Conservation (phyloP, 208 protist species). For the Trypanosoma avium region DNA sequence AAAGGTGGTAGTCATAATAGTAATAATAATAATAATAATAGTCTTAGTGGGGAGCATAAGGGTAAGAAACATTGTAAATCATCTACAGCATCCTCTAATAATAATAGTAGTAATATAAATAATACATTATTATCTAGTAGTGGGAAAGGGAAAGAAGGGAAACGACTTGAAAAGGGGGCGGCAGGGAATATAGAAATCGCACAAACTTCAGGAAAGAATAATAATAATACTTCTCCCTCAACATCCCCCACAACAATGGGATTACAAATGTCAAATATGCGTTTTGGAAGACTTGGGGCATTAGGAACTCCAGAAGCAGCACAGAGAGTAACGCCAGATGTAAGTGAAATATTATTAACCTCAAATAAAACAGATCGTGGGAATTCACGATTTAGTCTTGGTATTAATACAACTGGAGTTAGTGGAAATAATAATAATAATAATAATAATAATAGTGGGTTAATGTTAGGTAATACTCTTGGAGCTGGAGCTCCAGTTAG, state of each 20-base stretch:
- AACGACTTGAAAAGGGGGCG: constrained; percentile 23
- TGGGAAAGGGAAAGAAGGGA: not conserved
- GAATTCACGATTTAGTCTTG: not conserved
- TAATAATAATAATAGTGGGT: not conserved
- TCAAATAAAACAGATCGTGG: not conserved
- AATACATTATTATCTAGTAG: no score
- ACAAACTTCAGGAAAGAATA: not conserved
- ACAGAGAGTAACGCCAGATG: constrained; percentile 15
- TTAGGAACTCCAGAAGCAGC: constrained; percentile 20
- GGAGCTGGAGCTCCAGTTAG: no score
- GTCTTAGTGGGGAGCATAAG: constrained; percentile 2
- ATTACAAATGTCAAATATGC: not conserved
- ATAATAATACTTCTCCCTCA: not conserved
- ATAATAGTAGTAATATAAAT: not conserved
- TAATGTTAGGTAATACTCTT: no score
- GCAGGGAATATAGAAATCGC: constrained; percentile 10
- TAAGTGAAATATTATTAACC: constrained; percentile 2
- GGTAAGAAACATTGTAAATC: constrained; percentile 8
- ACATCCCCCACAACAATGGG: not conserved
- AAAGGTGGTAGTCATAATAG: no score
- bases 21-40: no score
- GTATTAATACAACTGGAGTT: not conserved
- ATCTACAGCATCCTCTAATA: not conserved
- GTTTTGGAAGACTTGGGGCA: constrained; percentile 13
- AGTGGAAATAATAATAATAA: not conserved